Conservation (phyloP, 129 eudicot genomes). For the Silybum marianum region DNA sequence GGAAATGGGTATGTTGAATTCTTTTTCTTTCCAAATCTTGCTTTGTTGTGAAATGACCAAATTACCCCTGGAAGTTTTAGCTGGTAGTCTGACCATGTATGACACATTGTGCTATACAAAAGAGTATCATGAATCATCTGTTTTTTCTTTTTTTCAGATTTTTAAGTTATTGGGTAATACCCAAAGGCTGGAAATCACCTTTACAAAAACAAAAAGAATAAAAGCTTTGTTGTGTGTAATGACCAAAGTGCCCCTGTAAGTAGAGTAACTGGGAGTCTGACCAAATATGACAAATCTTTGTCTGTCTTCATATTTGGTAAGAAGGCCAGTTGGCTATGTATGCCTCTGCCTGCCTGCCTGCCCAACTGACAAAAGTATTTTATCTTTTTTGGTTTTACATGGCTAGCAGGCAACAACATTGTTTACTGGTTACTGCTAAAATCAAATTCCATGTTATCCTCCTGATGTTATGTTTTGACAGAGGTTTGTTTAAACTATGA, state of each 20-base stretch:
- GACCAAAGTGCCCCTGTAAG: constrained; percentile 49
- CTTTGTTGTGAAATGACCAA: constrained; percentile 34
- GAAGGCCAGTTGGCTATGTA: constrained; percentile 32
- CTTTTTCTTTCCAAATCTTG: not conserved
- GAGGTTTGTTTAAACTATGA: constrained; percentile 28
- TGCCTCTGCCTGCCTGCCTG: constrained; percentile 18
- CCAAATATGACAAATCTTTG: constrained; percentile 52
- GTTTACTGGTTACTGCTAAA: constrained; percentile 25
- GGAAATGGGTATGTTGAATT: constrained; percentile 26
- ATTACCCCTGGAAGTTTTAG: constrained; percentile 18
- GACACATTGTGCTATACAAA: constrained; percentile 29
- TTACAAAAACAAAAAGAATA: constrained; percentile 7
- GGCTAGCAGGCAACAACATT: constrained; percentile 37
- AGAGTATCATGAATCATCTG: constrained; percentile 15
- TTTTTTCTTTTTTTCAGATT: not conserved
- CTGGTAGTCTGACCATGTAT: constrained; percentile 12
- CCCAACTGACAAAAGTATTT: constrained; percentile 25
- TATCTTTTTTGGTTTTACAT: constrained; percentile 33
- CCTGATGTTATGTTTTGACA: constrained; percentile 16
- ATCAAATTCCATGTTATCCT: constrained; percentile 30
- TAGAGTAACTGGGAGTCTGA: constrained; percentile 32
- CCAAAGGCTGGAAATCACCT: constrained; percentile 18
- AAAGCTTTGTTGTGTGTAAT: constrained; percentile 24
- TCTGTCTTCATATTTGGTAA: constrained; percentile 47
- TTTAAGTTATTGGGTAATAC: constrained; percentile 18